Conservation (phyloP, 371 early-diverging fungal species). For the Nematocida homosporus region DNA sequence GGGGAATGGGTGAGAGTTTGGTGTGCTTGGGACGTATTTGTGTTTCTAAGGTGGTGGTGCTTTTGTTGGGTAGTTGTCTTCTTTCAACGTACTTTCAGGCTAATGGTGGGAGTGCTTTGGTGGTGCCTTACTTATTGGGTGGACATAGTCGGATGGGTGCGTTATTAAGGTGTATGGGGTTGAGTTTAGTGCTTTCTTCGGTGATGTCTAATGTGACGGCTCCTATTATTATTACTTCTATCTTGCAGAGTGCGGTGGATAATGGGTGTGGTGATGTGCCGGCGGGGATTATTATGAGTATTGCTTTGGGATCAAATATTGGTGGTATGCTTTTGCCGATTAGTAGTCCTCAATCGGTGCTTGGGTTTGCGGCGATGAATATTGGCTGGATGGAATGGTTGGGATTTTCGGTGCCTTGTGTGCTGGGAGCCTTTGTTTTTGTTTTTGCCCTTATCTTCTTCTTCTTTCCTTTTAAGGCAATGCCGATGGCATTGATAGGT, state of each 20-base stretch:
- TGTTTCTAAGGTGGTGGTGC: slow-evolving; percentile 23
- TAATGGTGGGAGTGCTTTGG: slow-evolving; percentile 22
- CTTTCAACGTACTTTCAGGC: slow-evolving; percentile 39
- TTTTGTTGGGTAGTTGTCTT: slow-evolving; percentile 50
- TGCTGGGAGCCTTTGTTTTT: slow-evolving; percentile 11
- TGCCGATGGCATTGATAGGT: background rate
- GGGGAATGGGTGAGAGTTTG: background rate
- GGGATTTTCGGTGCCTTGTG: slow-evolving; percentile 35
- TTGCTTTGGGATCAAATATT: slow-evolving; percentile 37
- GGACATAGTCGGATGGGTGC: background rate
- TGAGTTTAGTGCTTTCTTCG: slow-evolving; percentile 36
- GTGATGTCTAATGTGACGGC: slow-evolving; percentile 51
- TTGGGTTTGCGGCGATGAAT: slow-evolving; percentile 22
- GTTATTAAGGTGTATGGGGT: slow-evolving; percentile 38
- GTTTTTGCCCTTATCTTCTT: slow-evolving; percentile 10
- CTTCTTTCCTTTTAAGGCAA: background rate
- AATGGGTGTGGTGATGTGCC: background rate
- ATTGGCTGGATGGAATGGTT: slow-evolving; percentile 42
- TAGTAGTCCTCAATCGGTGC: slow-evolving; percentile 52
- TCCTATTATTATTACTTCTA: slow-evolving; percentile 44
- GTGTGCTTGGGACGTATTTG: background rate
- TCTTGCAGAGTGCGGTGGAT: background rate
- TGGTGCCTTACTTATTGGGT: slow-evolving; percentile 39
- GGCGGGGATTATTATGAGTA: slow-evolving; percentile 21
- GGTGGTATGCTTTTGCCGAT: slow-evolving; percentile 55